Conservation (phyloP, 2,329 filamentous ascomycete genomes). For the Aspergillus caelatus region DNA sequence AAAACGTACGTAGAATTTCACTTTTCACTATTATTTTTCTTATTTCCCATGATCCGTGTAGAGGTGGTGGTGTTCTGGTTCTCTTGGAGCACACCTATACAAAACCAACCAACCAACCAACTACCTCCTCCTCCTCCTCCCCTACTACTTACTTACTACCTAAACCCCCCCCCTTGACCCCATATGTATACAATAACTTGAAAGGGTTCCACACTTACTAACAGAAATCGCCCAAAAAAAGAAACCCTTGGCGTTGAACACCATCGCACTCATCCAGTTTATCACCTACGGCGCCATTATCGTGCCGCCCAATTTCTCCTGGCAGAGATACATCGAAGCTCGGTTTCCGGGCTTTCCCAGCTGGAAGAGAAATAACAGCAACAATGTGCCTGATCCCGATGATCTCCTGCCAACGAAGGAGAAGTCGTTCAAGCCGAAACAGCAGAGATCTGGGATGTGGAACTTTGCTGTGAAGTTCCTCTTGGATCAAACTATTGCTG, state of each 20-base stretch:
- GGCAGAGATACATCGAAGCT: slow-evolving; percentile 79
- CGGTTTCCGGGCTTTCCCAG: slow-evolving; percentile 68
- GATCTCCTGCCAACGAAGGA: slow-evolving; percentile 14
- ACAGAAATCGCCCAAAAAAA: background rate
- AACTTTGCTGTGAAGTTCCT: slow-evolving; percentile 55
- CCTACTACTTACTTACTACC: too few species aligned
- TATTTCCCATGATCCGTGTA: background rate
- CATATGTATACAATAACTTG: background rate
- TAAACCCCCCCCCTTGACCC: too few species aligned
- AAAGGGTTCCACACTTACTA: background rate
- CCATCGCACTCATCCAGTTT: slow-evolving; percentile 73
- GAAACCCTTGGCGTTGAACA: slow-evolving; percentile 62
- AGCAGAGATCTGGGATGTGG: slow-evolving; percentile 2
- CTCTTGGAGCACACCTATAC: too few species aligned
- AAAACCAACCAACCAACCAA: too few species aligned
- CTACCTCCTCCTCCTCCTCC: too few species aligned
- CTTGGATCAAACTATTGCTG: slow-evolving; percentile 61
- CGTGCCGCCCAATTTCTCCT: slow-evolving; percentile 81
- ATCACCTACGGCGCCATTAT: slow-evolving; percentile 71
- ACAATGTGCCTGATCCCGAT: background rate
- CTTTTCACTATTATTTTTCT: background rate
- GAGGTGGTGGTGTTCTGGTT: background rate
- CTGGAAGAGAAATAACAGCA: slow-evolving; percentile 4
- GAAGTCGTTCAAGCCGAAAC: slow-evolving; percentile 6
- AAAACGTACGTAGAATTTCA: slow-evolving; percentile 29